Evolutionary conservation across 2,329 filamentous ascomycete species (phyloP), one percentile per base, ranked within the genome.

Genomic region (Verticillium isaacii): DNA sequence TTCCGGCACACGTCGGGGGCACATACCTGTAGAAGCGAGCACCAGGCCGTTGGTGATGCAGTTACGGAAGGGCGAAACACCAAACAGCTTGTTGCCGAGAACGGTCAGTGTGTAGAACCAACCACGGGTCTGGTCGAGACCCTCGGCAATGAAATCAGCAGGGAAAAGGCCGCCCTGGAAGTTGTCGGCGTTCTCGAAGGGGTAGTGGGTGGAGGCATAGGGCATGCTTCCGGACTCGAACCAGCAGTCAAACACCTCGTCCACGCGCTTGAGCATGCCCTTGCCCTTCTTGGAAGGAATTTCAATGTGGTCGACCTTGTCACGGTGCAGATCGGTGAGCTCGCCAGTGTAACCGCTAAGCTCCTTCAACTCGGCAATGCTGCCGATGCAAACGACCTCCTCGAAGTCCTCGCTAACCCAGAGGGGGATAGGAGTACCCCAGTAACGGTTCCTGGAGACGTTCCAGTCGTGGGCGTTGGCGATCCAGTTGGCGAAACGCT

Each of bases 221-320:
- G 93, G 93, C 93, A 97, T 97, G 72, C 90, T 93, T 64, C 93
- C 93, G 54, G 93, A 97, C 76, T 97, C 93, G 66, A 97, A 96
- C 93, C 93, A 97, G 73, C 93, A 97, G 77, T 97, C 93, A 69
- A 97, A 97, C 5, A 97, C 92, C 73, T 97, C 93, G 59, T 92
- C 89, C 11, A 95, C 84, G 67, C 93, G 88, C 69, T 84, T 88
- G 65, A 97, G 79, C n/a, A 84, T 82, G 23, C 93, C 93, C 72
- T 94, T 96, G 68, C 93, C 93, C 77, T 89, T 84, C 75, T 91
- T 90, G 73, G 91, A 96, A 1, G 93, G 93, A 66, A 98, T 97
- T 55, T 93, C 97, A 74, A 98, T 96, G 68, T 92, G 82, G 71
- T 98, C 94, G 66, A 98, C 89, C 75, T 94, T 94, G 75, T 97